Conservation (phyloP, 495 filamentous ascomycete species). For the Talaromyces proteolyticus region DNA sequence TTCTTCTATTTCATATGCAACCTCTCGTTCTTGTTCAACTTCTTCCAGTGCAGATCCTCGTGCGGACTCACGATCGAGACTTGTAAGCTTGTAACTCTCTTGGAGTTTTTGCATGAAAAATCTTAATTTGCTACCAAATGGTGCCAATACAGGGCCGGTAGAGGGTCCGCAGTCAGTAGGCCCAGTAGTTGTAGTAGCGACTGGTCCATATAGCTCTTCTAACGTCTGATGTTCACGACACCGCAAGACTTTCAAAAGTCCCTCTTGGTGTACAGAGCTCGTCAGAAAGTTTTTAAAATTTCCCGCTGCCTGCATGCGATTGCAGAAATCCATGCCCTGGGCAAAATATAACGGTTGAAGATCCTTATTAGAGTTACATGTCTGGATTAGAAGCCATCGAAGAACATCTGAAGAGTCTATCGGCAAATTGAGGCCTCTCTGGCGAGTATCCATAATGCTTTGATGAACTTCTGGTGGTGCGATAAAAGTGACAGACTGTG, state of each 20-base stretch:
- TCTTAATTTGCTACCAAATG: conserved; percentile 24
- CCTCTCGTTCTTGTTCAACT: conserved; percentile 47
- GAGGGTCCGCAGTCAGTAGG: conserved; percentile 12
- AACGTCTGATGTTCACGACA: conserved; percentile 38
- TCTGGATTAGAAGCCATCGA: conserved; percentile 55
- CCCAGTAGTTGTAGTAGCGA: conserved; percentile 6
- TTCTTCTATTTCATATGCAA: conserved; percentile 41
- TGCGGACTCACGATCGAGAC: conserved; percentile 15
- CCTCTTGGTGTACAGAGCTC: conserved; percentile 17
- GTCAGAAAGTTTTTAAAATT: conserved; percentile 23
- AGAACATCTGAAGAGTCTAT: conserved; percentile 47
- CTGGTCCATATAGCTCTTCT: conserved; percentile 36
- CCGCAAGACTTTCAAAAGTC: conserved; percentile 29
- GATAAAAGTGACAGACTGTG: conserved; percentile 51
- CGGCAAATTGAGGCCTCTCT: conserved; percentile 2
- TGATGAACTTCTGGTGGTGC: conserved; percentile 46
- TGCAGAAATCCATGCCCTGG: conserved; percentile 53
- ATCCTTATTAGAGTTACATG: conserved; percentile 49
- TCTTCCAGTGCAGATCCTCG: conserved; percentile 41
- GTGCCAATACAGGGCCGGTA: conserved; percentile 12
- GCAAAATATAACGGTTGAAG: conserved; percentile 49
- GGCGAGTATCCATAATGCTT: conserved; percentile 28
- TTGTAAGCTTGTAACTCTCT: not conserved
- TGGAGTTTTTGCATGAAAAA: conserved; percentile 15
- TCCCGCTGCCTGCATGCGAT: conserved; percentile 17